Base-by-base conservation (phyloP, 768 basidiomycete genomes). In the Tylopilus subfusipes region DNA sequence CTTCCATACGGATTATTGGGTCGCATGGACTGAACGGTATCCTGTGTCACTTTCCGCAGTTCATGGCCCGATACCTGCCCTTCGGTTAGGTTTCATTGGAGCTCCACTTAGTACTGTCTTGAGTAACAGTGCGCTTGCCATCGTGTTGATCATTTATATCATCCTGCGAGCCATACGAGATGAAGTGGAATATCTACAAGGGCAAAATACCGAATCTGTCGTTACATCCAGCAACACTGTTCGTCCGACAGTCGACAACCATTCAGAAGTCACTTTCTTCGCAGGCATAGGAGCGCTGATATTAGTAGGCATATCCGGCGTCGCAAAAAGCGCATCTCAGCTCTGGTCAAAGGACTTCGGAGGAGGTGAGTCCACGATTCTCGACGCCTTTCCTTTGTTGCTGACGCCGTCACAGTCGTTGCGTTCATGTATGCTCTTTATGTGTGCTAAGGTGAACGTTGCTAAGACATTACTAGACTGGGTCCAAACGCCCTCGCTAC, bases 311-410 rank as follows among this genome's bases (percentile, higher is more conserved):
- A 8, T 58, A 30, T 55, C 56, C 3, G 62, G 67, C 2, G 39
- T 68, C 55, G 49, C 14, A 2, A 61, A 68, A 54, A 67, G 44
- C n/a, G 67, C 62, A 21, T 61, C 66, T 25, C 62, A 68, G 38
- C 53, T 68, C 18, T 67, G 66, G 62, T 66, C 64, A n/a, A 68
- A 67, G 46, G 67, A 67, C 44, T 57, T 67, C 18, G 60, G 62
- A 50, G 67, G 62, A 49, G 58, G 66, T 31, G 31, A 60, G 63
- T 51, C 21, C 30, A 39, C 42, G 2, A 27, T 19, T 56, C 18
- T 33, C n/a, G 5, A 12, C 5, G 22, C 33, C 16, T 14, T 19
- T 19, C 21, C 11, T 51, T 53, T 29, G 14, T 48, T 39, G 7
- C 43, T 60, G 42, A 66, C 46, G 33, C 24, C 14, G 34, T 36